These are phyloP conservation scores for Aureobasidium zeae DNA, from an alignment of 2,329 filamentous ascomycete species.

Conservation along the genomic window DNA sequence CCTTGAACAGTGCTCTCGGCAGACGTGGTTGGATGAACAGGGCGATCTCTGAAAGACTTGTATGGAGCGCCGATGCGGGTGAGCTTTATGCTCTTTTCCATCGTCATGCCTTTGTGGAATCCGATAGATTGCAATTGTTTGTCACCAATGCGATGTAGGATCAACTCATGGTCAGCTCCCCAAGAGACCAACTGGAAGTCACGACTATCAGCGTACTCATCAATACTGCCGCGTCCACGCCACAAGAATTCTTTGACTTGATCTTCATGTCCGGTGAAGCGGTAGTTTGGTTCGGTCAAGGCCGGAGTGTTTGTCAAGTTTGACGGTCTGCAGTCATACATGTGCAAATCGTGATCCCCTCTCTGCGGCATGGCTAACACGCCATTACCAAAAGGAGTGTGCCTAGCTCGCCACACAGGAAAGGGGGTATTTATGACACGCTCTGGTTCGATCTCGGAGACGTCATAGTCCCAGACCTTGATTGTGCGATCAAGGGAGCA, in stretches of 20 bases:
- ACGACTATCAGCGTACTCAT: constrained; percentile 65
- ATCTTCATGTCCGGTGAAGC: constrained; percentile 47
- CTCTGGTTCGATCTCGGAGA: constrained; percentile 55
- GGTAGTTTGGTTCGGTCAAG: constrained; percentile 44
- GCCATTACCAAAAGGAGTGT: constrained; percentile 82
- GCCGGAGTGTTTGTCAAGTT: constrained; percentile 36
- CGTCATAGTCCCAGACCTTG: constrained; percentile 80
- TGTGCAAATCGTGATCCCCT: constrained; percentile 71
- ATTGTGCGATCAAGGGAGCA: constrained; percentile 88
- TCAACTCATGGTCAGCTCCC: constrained; percentile 77
- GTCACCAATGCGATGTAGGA: constrained; percentile 63
- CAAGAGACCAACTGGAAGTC: constrained; percentile 92
- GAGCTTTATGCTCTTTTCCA: constrained; percentile 48
- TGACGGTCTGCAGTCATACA: constrained; percentile 53
- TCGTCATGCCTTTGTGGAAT: constrained; percentile 58
- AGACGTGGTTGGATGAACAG: neutral
- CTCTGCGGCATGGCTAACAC: constrained; percentile 87
- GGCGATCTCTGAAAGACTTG: constrained; percentile 65
- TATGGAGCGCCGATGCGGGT: constrained; percentile 80
- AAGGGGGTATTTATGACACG: constrained; percentile 73
- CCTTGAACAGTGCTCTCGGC: neutral
- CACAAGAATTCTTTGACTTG: constrained; percentile 88
- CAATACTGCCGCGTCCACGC: constrained; percentile 60
- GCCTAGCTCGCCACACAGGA: constrained; percentile 82
- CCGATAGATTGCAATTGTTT: constrained; percentile 59